A percentile compares a stretch with the other conserved stretches of the same genome.
These are phyloP conservation scores for Pseudopithomyces chartarum DNA, from an alignment of 2,329 filamentous ascomycete genomes.

Conservation along the genomic window DNA sequence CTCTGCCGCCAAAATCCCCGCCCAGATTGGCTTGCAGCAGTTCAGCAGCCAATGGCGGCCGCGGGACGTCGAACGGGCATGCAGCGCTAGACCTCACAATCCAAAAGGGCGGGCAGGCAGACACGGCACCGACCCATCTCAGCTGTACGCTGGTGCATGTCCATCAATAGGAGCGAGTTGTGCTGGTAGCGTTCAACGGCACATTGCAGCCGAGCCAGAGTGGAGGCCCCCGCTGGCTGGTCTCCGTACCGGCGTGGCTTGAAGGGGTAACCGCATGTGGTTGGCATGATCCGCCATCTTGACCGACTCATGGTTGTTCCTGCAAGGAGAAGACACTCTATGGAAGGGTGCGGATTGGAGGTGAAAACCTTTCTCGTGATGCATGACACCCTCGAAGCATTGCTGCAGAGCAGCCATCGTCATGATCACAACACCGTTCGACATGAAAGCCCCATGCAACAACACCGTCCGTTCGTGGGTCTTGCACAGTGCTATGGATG, in stretches of 20 bases:
- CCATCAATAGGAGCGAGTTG: constrained; percentile 11
- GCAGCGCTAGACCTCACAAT: constrained; percentile 10
- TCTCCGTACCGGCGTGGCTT: constrained; percentile 21
- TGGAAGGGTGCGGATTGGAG: constrained; percentile 10
- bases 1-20: constrained; percentile 37
- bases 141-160: constrained; percentile 24
- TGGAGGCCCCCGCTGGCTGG: constrained; percentile 20
- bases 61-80: constrained; percentile 18
- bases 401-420: constrained; percentile 10
- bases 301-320: constrained; percentile 37
- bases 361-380: constrained; percentile 9
- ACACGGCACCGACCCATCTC: constrained; percentile 18
- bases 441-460: background rate
- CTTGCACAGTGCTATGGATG: background rate
- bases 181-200: constrained; percentile 6
- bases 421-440: background rate
- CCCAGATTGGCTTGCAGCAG: constrained; percentile 22
- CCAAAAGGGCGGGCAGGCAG: constrained; percentile 32
- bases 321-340: background rate
- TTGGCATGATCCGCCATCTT: constrained; percentile 25
- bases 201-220: constrained; percentile 8
- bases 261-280: constrained; percentile 26
- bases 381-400: background rate
- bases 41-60: constrained; percentile 26
- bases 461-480: background rate